Percentiles rank a stretch among this genome's conserved stretches.
Conservation (phyloP, 2,329 filamentous ascomycete genomes). For the Byssothecium circinans region DNA sequence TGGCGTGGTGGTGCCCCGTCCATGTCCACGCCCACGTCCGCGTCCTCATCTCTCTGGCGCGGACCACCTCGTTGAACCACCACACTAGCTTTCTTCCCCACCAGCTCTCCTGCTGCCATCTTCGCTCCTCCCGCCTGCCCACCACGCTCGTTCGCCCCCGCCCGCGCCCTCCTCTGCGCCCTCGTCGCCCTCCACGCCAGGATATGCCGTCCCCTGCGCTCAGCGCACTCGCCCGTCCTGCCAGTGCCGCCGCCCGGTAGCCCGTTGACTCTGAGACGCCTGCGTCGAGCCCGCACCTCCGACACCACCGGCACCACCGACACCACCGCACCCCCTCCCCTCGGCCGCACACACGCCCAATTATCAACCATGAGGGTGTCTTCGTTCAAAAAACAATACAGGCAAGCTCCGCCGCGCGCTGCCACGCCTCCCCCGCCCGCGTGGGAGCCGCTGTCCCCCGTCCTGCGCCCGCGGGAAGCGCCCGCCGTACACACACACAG, state of each 20-base stretch:
- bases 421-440: constrained; percentile 35
- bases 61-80: too few relatives aligned
- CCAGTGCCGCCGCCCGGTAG: constrained; percentile 32
- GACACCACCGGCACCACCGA: constrained; percentile 27
- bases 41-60: too few relatives aligned
- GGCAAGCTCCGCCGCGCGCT: constrained; percentile 33
- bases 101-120: background rate
- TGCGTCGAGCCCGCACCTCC: constrained; percentile 25
- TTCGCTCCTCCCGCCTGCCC: background rate
- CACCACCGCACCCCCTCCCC: constrained; percentile 19
- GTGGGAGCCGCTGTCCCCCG: constrained; percentile 42
- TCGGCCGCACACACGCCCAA: constrained; percentile 17
- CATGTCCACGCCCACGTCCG: too few relatives aligned
- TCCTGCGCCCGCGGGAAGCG: constrained; percentile 25
- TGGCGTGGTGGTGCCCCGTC: too few relatives aligned
- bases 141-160: constrained; percentile 10
- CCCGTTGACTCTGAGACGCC: constrained; percentile 28
- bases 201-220: constrained; percentile 33
- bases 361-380: constrained; percentile 33
- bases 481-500: constrained; percentile 18
- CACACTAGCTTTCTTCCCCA: background rate
- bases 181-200: constrained; percentile 13
- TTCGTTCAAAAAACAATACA: constrained; percentile 39
- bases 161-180: constrained; percentile 11
- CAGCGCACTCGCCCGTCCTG: constrained; percentile 21